These are phyloP conservation scores for Fusarium camptoceras DNA, from an alignment of 2,329 filamentous ascomycete species.

Conservation along the genomic window DNA sequence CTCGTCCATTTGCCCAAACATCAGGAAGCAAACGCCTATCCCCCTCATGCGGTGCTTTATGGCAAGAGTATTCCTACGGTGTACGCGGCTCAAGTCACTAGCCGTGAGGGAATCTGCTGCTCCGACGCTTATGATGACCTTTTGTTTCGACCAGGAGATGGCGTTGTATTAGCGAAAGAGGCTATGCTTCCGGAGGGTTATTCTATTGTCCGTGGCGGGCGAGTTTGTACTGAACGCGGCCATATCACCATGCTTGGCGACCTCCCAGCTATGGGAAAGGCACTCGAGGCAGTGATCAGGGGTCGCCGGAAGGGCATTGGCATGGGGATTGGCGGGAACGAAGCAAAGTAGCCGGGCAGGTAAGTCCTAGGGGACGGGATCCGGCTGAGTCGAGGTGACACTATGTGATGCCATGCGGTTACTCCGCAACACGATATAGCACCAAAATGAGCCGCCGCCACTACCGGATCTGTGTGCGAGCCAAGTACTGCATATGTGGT, in stretches of 20 bases:
- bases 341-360: conserved; percentile 7
- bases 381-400: conserved; percentile 28
- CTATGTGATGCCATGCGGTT: conserved; percentile 14
- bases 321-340: conserved; percentile 54
- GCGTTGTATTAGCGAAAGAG: conserved; percentile 86
- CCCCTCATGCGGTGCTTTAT: conserved; percentile 85
- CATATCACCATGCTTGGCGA: conserved; percentile 91
- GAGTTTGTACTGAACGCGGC: conserved; percentile 83
- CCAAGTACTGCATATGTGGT: conserved; percentile 2
- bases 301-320: conserved; percentile 81
- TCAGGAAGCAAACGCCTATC: conserved; percentile 77
- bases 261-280: conserved; percentile 81
- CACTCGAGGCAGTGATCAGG: conserved; percentile 74
- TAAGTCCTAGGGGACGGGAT: conserved; percentile 6
- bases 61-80: conserved; percentile 89
- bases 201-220: conserved; percentile 75
- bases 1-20: conserved; percentile 71
- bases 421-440: conserved; percentile 18
- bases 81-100: conserved; percentile 80
- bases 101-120: conserved; percentile 78
- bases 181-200: conserved; percentile 89
- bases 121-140: conserved; percentile 87
- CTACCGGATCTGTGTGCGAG: not conserved
- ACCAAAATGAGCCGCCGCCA: conserved; percentile 10
- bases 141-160: conserved; percentile 87